phyloP scores from a whole-genome alignment of 305 asterid species.

The Fraxinus greggii region DNA sequence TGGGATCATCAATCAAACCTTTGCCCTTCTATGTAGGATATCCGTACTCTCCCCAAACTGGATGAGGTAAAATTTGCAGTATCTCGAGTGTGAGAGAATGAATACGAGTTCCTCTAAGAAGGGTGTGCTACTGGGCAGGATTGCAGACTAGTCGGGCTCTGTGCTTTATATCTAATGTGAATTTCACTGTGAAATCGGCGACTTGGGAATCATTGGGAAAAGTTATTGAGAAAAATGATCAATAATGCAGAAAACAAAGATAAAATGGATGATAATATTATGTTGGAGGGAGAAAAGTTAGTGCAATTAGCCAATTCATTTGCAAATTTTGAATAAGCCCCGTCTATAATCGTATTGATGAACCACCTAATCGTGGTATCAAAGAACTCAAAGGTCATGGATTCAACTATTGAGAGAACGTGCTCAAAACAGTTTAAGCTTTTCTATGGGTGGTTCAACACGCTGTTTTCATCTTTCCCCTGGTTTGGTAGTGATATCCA shows the following conservation, averaged over 20 bases:
- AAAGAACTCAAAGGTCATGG: no score
- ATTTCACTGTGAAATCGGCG: slow-evolving; percentile 56
- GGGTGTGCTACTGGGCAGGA: slow-evolving; percentile 41
- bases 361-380: background rate
- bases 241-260: slow-evolving; percentile 13
- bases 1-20: slow-evolving; percentile 46
- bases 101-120: slow-evolving; percentile 33
- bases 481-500: slow-evolving; percentile 54
- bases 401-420: no score
- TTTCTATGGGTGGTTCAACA: background rate
- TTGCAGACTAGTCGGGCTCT: slow-evolving; percentile 34
- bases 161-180: slow-evolving; percentile 40
- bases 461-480: slow-evolving; percentile 56
- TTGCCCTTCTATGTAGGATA: slow-evolving; percentile 45
- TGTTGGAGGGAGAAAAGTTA: background rate
- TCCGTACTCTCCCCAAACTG: slow-evolving; percentile 52
- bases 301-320: background rate
- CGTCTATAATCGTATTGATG: background rate
- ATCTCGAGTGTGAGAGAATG: slow-evolving; percentile 39
- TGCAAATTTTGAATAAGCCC: slow-evolving; percentile 25
- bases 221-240: background rate
- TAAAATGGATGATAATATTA: background rate
- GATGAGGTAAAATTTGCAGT: slow-evolving; percentile 52
- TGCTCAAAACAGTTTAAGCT: background rate
- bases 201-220: slow-evolving; percentile 40